Base-by-base conservation (phyloP, 163 green algal genomes). In the Botryococcus braunii region DNA sequence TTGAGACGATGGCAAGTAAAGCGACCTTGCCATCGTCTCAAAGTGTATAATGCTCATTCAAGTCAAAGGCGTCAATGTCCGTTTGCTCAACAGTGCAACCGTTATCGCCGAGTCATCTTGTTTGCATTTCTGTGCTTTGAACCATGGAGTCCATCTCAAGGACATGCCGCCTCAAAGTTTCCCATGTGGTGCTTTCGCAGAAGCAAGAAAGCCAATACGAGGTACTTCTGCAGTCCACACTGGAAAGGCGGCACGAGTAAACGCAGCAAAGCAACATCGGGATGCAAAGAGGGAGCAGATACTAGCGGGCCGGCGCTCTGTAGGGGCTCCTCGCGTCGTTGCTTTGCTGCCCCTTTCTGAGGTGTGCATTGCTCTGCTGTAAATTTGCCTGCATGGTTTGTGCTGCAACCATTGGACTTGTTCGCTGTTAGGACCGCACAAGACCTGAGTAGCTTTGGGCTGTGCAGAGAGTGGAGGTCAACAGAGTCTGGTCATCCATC, bases 291-390 rank as follows among this genome's bases (percentile, higher is more conserved):
- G 82, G 6, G 67, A 79, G 32, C 73, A 88, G 69, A 50, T 83
- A 37, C 62, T 92, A 34, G 58, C 73, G 5, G 68, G 83, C 32
- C 75, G 72, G n/a, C 80, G 85, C 27, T 66, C 72, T 1, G 60
- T 48, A 1, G 67, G 66, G 11, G 73, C 81, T 7, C 85, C 88
- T 0, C 46, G 82, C 1, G 79, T 92, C 6, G 83, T 95, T 13
- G 80, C 74, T 0, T 29, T 95, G 66, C 81, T 95, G 50, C 86
- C 85, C 0, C 67, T 95, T 3, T 86, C 79, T 31, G 48, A 62
- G 65, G 77, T 81, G 31, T 32, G 35, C 36, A 56, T 35, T 47
- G 8, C 59, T 50, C 59, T 31, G 76, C 50, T 25, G 25, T 13
- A 62, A 62, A 25, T 13, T 62, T 35, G 21, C 52, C 25, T 62